Base-by-base conservation (phyloP, 257 asterid species). In the Nicotiana paniculata region DNA sequence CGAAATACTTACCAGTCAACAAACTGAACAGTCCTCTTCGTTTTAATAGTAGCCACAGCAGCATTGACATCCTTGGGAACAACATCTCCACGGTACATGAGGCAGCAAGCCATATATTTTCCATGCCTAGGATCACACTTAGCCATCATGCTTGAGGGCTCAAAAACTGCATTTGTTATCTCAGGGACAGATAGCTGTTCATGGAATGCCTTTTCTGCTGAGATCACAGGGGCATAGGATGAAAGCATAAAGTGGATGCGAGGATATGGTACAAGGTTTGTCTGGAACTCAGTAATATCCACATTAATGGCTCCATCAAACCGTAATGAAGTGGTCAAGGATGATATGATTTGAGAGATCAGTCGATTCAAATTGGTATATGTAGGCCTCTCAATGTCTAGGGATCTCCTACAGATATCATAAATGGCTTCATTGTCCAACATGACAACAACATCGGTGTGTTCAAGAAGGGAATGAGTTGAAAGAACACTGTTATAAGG, bases 231-330 rank as follows among this genome's bases (percentile, higher is more conserved):
- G 72, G 97, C 98, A 83, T 94, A 94, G 1, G 98, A 94, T n/a
- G 98, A 94, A 84, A 94, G 95, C 97, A 93, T 94, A 90, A 94
- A 94, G 85, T 94, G 97, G 68, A 94, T 94, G 48, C 98, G 98
- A 9, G 98, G 98, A 81, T 94, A 94, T 7, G 97, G 98, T 10
- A 94, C 98, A 75, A 94, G 98, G 88, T 94, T 94, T 81, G 98
- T 94, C 84, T 94, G 98, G 86, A 94, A 94, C 85, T 94, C 98
- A 0, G 97, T 92, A 26, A 94, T 84, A 69, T 94, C 98, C 72
- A 94, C 98, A 82, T 94, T 94, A 53, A 94, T 93, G 84, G 97
- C 98, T 82, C 98, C 97, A 81, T 94, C 98, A 77, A 94, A 94
- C 61, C 98, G 89, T 68, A 94, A 85, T n/a, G 98, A 94, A 80